Conservation (phyloP, 1,139 yeast genomes). For the Blastobotrys persicus region DNA sequence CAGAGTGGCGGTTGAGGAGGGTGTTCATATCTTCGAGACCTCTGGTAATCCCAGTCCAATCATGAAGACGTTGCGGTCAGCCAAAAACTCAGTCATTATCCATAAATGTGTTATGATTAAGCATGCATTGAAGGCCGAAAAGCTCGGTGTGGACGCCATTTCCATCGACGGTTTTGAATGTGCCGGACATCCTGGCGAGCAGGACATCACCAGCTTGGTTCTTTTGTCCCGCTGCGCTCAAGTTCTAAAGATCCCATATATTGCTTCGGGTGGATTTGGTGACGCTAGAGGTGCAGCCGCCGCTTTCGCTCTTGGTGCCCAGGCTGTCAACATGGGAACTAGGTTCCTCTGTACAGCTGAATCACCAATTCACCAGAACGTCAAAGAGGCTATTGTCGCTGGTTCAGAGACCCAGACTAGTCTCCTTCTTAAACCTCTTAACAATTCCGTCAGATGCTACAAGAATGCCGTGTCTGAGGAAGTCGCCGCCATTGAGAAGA, state of each 20-base stretch:
- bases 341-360: conserved; percentile 38
- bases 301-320: conserved; percentile 38
- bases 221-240: conserved; percentile 34
- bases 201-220: conserved; percentile 34
- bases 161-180: conserved; percentile 40
- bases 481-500: conserved; percentile 33
- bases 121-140: conserved; percentile 37
- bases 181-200: conserved; percentile 42
- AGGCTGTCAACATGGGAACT: conserved; percentile 39
- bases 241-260: conserved; percentile 34
- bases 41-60: conserved; percentile 38
- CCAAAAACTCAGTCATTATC: conserved; percentile 28
- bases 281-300: conserved; percentile 39
- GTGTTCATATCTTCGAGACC: conserved; percentile 37
- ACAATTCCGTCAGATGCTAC: conserved; percentile 37
- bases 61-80: conserved; percentile 25
- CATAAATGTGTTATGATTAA: conserved; percentile 37
- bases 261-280: conserved; percentile 40
- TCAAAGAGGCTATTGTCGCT: conserved; percentile 35
- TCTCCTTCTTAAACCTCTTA: conserved; percentile 33
- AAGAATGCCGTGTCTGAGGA: conserved; percentile 34
- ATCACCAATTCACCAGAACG: conserved; percentile 36
- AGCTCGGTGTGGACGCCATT: conserved; percentile 37
- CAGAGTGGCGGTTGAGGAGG: conserved; percentile 38
- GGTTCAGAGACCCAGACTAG: conserved; percentile 37